phyloP scores from a whole-genome alignment of 2,329 filamentous ascomycete species.

The Dothidotthia symphoricarpi region DNA sequence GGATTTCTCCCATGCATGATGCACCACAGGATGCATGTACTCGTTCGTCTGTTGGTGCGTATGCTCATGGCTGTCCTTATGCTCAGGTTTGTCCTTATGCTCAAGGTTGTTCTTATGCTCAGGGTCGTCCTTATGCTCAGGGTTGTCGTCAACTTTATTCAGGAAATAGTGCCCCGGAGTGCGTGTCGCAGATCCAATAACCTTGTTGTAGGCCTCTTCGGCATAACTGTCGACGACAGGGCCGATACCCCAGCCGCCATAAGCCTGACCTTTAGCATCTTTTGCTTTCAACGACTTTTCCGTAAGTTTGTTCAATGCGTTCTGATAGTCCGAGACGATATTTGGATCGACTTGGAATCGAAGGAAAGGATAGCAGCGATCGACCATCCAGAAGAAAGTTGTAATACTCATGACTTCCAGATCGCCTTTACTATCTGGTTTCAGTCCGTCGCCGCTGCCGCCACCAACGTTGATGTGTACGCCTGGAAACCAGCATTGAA shows the following conservation, averaged over 20 bases:
- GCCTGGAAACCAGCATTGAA: slow-evolving; percentile 50
- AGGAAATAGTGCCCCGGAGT: slow-evolving; percentile 5
- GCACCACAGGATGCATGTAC: slow-evolving; percentile 2
- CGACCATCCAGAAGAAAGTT: slow-evolving; percentile 4
- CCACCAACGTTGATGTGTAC: slow-evolving; percentile 51
- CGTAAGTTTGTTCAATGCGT: slow-evolving; percentile 7
- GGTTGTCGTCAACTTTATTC: not conserved
- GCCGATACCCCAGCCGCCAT: slow-evolving; percentile 8
- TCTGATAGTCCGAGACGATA: slow-evolving; percentile 2
- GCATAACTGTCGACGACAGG: slow-evolving; percentile 5
- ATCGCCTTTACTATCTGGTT: not conserved
- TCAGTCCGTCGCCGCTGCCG: slow-evolving; percentile 43
- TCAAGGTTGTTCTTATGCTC: too few species aligned
- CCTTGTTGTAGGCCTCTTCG: slow-evolving; percentile 5
- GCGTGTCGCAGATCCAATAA: slow-evolving; percentile 5
- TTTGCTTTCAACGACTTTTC: slow-evolving; percentile 6
- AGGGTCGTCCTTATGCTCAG: not conserved
- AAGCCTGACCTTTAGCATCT: slow-evolving; percentile 1
- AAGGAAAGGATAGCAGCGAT: slow-evolving; percentile 1
- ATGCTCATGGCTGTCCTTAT: not conserved
- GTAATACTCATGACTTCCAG: not conserved
- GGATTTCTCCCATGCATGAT: slow-evolving; percentile 1
- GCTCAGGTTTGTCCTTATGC: not conserved
- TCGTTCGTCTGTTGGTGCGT: slow-evolving; percentile 1
- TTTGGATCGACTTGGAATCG: slow-evolving; percentile 5